Conservation (phyloP, 2,329 filamentous ascomycete species). For the Colletotrichum endophyticum region DNA sequence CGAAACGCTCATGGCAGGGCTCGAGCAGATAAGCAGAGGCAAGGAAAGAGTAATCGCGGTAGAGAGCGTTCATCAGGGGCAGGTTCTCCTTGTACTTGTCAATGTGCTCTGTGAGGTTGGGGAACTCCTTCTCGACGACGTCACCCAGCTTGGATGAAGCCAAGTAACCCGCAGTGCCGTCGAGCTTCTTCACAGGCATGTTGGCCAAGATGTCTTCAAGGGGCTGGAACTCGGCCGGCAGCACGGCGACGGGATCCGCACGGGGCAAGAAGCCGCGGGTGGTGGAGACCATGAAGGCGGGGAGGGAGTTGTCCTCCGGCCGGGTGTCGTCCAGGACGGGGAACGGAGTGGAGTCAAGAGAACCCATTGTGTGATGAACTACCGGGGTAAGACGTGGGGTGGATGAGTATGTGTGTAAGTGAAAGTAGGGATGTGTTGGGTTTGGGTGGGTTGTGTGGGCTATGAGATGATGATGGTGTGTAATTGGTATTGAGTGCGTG, state of each 20-base stretch:
- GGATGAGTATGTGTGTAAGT: neutral
- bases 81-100: slow-evolving; percentile 77
- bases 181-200: slow-evolving; percentile 79
- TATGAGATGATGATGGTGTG: neutral
- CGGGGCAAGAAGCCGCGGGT: slow-evolving; percentile 77
- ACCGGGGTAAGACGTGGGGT: neutral
- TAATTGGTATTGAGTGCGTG: neutral
- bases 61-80: slow-evolving; percentile 82
- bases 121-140: slow-evolving; percentile 74
- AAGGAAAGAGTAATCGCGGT: slow-evolving; percentile 91
- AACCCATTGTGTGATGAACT: slow-evolving; percentile 39
- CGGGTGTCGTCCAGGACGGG: slow-evolving; percentile 67
- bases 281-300: slow-evolving; percentile 81
- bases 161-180: slow-evolving; percentile 78
- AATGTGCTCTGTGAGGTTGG: slow-evolving; percentile 76
- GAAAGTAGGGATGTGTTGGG: neutral
- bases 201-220: slow-evolving; percentile 75
- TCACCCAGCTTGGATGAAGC: slow-evolving; percentile 76
- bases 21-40: slow-evolving; percentile 90
- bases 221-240: slow-evolving; percentile 76
- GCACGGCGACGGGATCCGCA: slow-evolving; percentile 61
- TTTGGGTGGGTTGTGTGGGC: slow-evolving; percentile 8
- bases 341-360: slow-evolving; percentile 49
- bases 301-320: slow-evolving; percentile 66
- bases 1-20: slow-evolving; percentile 80